Evolutionary conservation across 192 early-diverging fungal genomes (phyloP).

Genomic region (Coemansia reversa): DNA sequence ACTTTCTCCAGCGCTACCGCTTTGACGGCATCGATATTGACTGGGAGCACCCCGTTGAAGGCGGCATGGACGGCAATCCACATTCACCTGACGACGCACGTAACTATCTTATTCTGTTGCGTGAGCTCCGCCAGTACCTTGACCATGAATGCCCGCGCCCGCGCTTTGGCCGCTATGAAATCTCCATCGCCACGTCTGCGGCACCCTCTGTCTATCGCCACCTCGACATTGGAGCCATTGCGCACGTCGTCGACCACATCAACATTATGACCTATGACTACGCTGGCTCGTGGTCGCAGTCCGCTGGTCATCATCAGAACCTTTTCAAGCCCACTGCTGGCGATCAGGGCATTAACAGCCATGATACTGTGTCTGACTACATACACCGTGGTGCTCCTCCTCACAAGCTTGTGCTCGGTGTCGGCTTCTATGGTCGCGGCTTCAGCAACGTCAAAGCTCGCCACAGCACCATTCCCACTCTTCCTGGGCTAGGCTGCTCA

Average conservation of each 20-base stretch:
- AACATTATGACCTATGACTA: constrained; percentile 94
- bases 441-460: constrained; percentile 77
- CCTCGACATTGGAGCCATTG: constrained; percentile 61
- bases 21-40: constrained; percentile 67
- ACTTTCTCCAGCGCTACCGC: constrained; percentile 45
- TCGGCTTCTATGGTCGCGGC: constrained; percentile 89
- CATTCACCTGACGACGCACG: constrained; percentile 68
- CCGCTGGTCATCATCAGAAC: constrained; percentile 86
- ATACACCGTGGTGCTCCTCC: constrained; percentile 72
- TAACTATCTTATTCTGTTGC: constrained; percentile 78
- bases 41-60: constrained; percentile 78
- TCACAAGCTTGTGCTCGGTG: constrained; percentile 84
- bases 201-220: constrained; percentile 63
- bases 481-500: constrained; percentile 58
- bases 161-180: constrained; percentile 58
- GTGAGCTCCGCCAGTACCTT: constrained; percentile 67
- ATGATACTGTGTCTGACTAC: constrained; percentile 70
- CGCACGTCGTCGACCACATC: constrained; percentile 70
- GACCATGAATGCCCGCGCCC: constrained; percentile 39
- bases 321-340: constrained; percentile 64
- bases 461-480: constrained; percentile 31
- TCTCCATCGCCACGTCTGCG: constrained; percentile 69
- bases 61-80: constrained; percentile 60
- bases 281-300: constrained; percentile 62
- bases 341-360: constrained; percentile 59